Evolutionary conservation across 2,329 filamentous ascomycete genomes (phyloP), one percentile per base, ranked within the genome.

Genomic region (Cephalotrichum gorgonifer): DNA sequence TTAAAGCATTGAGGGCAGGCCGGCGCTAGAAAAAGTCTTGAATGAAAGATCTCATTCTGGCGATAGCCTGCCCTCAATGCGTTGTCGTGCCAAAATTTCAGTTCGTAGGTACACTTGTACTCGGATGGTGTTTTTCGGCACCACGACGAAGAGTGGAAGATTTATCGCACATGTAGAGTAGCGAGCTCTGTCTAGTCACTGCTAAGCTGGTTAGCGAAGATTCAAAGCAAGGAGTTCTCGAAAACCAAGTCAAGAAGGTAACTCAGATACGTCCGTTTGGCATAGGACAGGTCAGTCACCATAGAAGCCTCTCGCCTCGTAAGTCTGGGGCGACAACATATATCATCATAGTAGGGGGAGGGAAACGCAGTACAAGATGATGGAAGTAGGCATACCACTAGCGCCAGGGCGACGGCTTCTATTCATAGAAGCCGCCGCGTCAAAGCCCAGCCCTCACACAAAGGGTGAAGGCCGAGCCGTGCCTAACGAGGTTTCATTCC

Each of bases 211-310:
- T 39, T 20, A 39, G 35, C 35, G 17, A 11, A 7, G 17, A 11
- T 39, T 39, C 35, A 11, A 39, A 14, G 22, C 35, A 17, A 39
- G 17, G n/a, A 39, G 35, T 11, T 9, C 20, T 39, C 35, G 22
- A 39, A 39, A 4, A 11, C n/a, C 17, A 22, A 20, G 20, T 38
- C 6, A n/a, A n/a, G 15, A 17, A 39, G 17, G 17, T 15, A 20
- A 33, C 51, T 75, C 71, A 75, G 72, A 62, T 56, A 62, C 59
- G 71, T 76, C 73, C 72, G 66, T 75, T 77, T 78, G 74, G 74
- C 70, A 66, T 67, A 71, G 70, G 73, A 76, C 73, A 56, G 68
- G 74, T 73, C 69, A 65, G 61, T 72, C 69, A 71, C 64, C 69
- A 72, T 57, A 55, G 63, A 71, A 64, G 67, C 64, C 69, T 68